phyloP scores from a whole-genome alignment of 371 early-diverging fungal species.

The Batkoa obscura region DNA sequence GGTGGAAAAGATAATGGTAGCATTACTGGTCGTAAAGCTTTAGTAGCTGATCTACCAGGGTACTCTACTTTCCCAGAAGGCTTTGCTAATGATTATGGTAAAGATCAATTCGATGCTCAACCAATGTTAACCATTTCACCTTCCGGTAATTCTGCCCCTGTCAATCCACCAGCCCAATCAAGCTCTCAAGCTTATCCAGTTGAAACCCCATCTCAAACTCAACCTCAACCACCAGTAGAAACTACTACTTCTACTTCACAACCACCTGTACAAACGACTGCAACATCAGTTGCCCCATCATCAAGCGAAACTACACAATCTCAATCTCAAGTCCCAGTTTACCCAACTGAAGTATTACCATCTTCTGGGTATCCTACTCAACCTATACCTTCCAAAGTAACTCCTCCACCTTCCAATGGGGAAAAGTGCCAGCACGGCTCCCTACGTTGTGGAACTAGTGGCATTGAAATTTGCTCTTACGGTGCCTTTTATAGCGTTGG shows the following conservation, averaged over 20 bases:
- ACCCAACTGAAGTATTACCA: neutral
- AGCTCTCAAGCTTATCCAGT: neutral
- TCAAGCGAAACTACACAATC: neutral
- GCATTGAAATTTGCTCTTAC: neutral
- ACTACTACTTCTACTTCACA: neutral
- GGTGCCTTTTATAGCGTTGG: neutral
- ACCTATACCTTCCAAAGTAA: too few relatives aligned
- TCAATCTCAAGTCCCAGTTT: neutral
- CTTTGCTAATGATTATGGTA: neutral
- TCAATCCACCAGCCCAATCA: neutral
- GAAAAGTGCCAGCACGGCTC: neutral
- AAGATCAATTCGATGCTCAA: neutral
- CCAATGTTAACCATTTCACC: neutral
- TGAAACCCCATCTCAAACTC: neutral
- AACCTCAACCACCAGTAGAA: neutral
- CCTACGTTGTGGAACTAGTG: neutral
- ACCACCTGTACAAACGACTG: neutral
- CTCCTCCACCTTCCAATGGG: too few relatives aligned
- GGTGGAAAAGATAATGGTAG: constrained; percentile 9
- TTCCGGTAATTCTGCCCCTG: neutral
- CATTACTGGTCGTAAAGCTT: constrained; percentile 18
- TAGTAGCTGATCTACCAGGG: constrained; percentile 17
- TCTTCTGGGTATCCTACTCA: neutral
- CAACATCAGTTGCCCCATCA: neutral
- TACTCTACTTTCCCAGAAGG: neutral